A percentile compares a stretch with the other conserved stretches of the same genome.
phyloP scores from a whole-genome alignment of 768 basidiomycete species.

The Russula sp. region DNA sequence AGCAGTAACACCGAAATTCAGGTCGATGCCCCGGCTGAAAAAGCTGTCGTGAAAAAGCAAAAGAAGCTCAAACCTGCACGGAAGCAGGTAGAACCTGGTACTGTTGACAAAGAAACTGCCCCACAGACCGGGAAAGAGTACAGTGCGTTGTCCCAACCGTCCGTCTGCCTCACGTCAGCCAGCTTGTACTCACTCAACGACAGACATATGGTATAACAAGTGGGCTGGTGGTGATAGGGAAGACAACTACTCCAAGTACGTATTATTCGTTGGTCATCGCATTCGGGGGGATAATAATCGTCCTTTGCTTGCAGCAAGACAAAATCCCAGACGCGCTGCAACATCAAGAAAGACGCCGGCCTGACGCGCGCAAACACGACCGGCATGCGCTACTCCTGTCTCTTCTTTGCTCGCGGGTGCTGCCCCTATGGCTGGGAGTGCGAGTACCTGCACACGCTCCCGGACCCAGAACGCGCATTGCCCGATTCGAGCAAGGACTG shows the following conservation, averaged over 20 bases:
- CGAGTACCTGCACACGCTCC: conserved; percentile 89
- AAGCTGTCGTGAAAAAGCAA: conserved; percentile 23
- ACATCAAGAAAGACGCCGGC: conserved; percentile 81
- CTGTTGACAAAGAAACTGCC: conserved; percentile 83
- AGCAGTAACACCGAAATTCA: conserved; percentile 14
- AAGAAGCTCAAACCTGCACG: conserved; percentile 88
- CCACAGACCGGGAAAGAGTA: conserved; percentile 94
- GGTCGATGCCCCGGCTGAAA: neutral
- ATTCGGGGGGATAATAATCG: conserved; percentile 10
- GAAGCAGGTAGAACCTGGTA: conserved; percentile 86
- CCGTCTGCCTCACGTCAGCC: neutral
- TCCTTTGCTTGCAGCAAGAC: conserved; percentile 54
- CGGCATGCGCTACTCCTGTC: conserved; percentile 86
- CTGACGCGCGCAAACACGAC: conserved; percentile 93
- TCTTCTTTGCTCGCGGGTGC: conserved; percentile 94
- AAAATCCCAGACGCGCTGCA: conserved; percentile 89
- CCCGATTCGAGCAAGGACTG: conserved; percentile 95
- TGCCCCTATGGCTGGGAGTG: conserved; percentile 99
- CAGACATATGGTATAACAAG: conserved; percentile 98
- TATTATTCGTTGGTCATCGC: conserved; percentile 14
- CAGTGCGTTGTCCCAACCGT: conserved; percentile 50
- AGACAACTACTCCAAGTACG: conserved; percentile 91
- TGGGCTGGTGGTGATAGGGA: conserved; percentile 99
- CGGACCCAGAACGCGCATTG: conserved; percentile 55
- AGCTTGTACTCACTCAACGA: conserved; percentile 3